Base-by-base conservation (phyloP, 2,329 filamentous ascomycete species). In the Fusarium sp. region DNA sequence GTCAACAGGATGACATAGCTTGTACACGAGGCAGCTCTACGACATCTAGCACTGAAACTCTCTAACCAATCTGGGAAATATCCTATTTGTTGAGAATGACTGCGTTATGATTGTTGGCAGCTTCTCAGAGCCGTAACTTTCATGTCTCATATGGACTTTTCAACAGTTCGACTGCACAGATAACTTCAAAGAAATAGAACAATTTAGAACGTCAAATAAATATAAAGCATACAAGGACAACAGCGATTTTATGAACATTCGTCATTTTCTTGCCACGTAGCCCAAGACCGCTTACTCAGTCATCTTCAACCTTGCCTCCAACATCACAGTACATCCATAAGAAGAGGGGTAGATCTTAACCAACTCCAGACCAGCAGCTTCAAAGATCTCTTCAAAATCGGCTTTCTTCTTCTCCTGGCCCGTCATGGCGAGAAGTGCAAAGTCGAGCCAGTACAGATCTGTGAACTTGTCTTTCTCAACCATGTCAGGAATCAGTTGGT, bases 401-500 rank as follows among this genome's bases (percentile, higher is more conserved):
- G 52, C 70, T 20, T 75, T 68, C 36, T 77, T 81, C 70, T 78
- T 79, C 57, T 81, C 80, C 68, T 81, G 77, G 0, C 79, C 79
- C 10, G 74, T 75, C 70, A 81, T 81, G 25, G 72, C 71, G 56
- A 80, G 58, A 17, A 80, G 57, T 10, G 74, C 74, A 35, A 80
- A 70, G 52, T 81, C 80, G 6, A 80, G 74, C 79, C 80, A 81
- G 59, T 79, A 80, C 1, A 79, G 62, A 25, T 77, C 75, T 58
- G 67, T 70, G 29, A 75, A 68, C 22, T 74, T 75, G 15, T 73
- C 71, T 15, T 73, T 70, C 11, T 78, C 70, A 3, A 79, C 79
- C 54, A 64, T 74, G 15, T 80, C 78, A 1, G 80, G 81, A 22
- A 82, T 70, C 14, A 83, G 49, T 67, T 80, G 78, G 47, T 83